Evolutionary conservation across 1,284 basidiomycete genomes (phyloP).

Genomic region (Apiotrichum gamsii): DNA sequence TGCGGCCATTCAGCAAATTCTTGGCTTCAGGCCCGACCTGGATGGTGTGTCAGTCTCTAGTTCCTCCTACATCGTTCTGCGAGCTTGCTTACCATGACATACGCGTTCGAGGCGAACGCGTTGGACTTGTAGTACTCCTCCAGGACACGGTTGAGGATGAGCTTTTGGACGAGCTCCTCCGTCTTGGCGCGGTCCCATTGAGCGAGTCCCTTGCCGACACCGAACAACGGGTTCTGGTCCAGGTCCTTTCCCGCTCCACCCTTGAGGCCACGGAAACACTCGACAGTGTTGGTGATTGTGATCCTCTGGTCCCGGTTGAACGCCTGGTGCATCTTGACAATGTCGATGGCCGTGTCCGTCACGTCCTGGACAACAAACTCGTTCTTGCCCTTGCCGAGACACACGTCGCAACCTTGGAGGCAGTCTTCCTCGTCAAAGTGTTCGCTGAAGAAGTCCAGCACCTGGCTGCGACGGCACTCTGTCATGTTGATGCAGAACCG

Average conservation of each 20-base stretch:
- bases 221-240: constrained; percentile 32
- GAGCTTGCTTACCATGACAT: too few species aligned
- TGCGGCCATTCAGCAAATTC: constrained; percentile 25
- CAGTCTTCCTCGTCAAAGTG: constrained; percentile 42
- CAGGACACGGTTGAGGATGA: constrained; percentile 40
- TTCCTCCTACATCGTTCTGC: too few species aligned
- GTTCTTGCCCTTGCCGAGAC: constrained; percentile 31
- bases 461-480: constrained; percentile 78
- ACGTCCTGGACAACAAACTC: constrained; percentile 37
- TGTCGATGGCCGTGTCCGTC: constrained; percentile 27
- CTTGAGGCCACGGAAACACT: constrained; percentile 39
- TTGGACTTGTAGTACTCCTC: constrained; percentile 34
- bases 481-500: constrained; percentile 73
- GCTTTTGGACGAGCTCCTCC: constrained; percentile 40
- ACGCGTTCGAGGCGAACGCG: constrained; percentile 41
- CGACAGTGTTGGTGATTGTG: constrained; percentile 38
- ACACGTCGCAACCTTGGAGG: constrained; percentile 45
- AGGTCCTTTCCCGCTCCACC: constrained; percentile 31
- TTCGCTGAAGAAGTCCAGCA: constrained; percentile 56
- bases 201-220: constrained; percentile 33
- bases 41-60: too few species aligned
- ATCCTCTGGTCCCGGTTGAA: constrained; percentile 27
- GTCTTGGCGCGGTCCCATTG: constrained; percentile 38
- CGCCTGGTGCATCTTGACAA: constrained; percentile 34
- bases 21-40: constrained; percentile 31